Evolutionary conservation across 768 basidiomycete species (phyloP).

Genomic region (Podaxis mareebaensis): DNA sequence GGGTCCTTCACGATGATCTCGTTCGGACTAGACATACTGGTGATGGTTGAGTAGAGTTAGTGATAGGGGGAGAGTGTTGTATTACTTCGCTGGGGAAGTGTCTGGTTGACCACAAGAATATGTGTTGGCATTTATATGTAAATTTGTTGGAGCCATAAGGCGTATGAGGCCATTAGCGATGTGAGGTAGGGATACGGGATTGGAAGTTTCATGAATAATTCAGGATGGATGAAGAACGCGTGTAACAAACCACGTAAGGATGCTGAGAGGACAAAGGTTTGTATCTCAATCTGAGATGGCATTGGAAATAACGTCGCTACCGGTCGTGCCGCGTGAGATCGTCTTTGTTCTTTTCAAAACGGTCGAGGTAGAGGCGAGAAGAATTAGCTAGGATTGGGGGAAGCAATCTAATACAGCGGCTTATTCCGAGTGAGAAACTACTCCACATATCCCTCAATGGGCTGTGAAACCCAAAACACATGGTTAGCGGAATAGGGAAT

Average conservation of each 20-base stretch:
- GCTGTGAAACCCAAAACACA: slow-evolving; percentile 36
- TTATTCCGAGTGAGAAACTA: slow-evolving; percentile 30
- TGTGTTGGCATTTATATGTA: slow-evolving; percentile 7
- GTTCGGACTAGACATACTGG: slow-evolving; percentile 12
- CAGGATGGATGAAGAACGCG: slow-evolving; percentile 1
- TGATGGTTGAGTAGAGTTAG: slow-evolving; percentile 8
- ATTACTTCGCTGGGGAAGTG: slow-evolving; percentile 5
- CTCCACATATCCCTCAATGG: slow-evolving; percentile 39
- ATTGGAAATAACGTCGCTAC: slow-evolving; percentile 22
- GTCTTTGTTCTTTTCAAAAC: slow-evolving; percentile 18
- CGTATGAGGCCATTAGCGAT: slow-evolving; percentile 3
- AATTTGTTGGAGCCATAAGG: slow-evolving; percentile 9
- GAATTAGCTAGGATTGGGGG: slow-evolving; percentile 29
- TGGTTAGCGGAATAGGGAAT: slow-evolving; percentile 20
- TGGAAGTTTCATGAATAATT: slow-evolving; percentile 13
- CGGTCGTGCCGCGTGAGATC: slow-evolving; percentile 27
- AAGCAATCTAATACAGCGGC: slow-evolving; percentile 39
- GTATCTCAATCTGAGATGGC: slow-evolving; percentile 13
- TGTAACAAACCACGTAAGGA: slow-evolving; percentile 12
- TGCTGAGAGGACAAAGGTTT: neutral
- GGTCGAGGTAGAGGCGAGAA: slow-evolving; percentile 17
- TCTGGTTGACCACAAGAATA: neutral
- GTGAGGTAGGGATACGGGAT: neutral
- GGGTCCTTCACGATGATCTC: slow-evolving; percentile 46
- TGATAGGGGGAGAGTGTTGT: slow-evolving; percentile 9